A percentile compares a stretch with the other conserved stretches of the same genome.
phyloP scores from a whole-genome alignment of 371 early-diverging fungal genomes.

The Zopfochytrium polystomum region DNA sequence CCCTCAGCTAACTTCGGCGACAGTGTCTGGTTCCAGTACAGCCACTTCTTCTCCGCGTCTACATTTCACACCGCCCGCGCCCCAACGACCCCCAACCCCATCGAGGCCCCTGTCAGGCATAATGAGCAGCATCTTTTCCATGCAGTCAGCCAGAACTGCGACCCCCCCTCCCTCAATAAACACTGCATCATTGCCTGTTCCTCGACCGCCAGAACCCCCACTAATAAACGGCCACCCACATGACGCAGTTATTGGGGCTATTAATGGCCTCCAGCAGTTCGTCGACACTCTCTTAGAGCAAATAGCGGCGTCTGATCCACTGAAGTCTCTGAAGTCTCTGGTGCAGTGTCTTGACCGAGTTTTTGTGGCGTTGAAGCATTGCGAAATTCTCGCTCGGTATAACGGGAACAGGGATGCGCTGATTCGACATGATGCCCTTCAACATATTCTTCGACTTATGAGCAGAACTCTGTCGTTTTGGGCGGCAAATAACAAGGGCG shows the following conservation, averaged over 20 bases:
- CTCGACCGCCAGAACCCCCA: not conserved
- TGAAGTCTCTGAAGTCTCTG: not conserved
- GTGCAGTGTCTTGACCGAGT: not conserved
- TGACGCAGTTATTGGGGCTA: slow-evolving; percentile 7
- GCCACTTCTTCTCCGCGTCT: not conserved
- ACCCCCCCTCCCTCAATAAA: not conserved
- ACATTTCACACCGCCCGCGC: not conserved
- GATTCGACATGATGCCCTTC: slow-evolving; percentile 26
- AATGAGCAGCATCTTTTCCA: not conserved
- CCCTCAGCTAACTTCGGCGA: not conserved
- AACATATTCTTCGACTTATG: slow-evolving; percentile 9
- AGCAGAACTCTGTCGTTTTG: not conserved
- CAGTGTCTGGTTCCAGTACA: not conserved
- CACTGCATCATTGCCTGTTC: not conserved
- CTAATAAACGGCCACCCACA: slow-evolving; percentile 13
- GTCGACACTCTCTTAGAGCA: not conserved
- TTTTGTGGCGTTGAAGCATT: slow-evolving; percentile 12
- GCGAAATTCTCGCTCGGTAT: slow-evolving; percentile 35
- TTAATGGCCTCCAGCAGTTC: slow-evolving; percentile 3
- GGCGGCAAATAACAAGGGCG: not conserved
- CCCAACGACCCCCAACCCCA: not conserved
- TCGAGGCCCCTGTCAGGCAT: not conserved
- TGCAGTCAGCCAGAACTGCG: not conserved
- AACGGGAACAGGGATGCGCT: slow-evolving; percentile 36
- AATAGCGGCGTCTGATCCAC: not conserved